Evolutionary conservation across 176 grass and related monocot genomes (phyloP).

Genomic region (Oryza glumipatula): DNA sequence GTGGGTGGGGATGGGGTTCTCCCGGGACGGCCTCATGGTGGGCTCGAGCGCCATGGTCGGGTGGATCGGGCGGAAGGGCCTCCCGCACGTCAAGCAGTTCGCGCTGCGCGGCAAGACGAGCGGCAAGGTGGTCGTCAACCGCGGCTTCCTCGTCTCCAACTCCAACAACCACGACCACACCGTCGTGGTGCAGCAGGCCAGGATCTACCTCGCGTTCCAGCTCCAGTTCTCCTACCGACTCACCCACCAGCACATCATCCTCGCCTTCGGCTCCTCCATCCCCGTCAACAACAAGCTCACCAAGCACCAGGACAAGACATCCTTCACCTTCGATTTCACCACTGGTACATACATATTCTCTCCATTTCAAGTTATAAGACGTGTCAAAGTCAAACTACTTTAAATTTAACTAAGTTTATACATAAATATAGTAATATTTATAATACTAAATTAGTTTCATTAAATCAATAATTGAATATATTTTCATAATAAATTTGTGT

Average conservation of each 20-base stretch:
- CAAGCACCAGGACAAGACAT: slow-evolving; percentile 73
- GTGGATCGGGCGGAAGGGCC: slow-evolving; percentile 81
- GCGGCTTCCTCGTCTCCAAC: slow-evolving; percentile 70
- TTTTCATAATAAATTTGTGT: no score
- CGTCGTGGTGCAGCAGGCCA: slow-evolving; percentile 78
- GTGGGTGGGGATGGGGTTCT: slow-evolving; percentile 99
- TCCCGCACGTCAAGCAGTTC: slow-evolving; percentile 68
- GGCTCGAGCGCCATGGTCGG: slow-evolving; percentile 89
- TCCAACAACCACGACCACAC: slow-evolving; percentile 60
- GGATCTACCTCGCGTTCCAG: slow-evolving; percentile 85
- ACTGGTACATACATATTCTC: slow-evolving; percentile 40
- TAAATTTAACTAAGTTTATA: no score
- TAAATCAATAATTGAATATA: no score
- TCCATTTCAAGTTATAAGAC: no score
- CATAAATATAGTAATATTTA: no score
- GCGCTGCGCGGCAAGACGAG: slow-evolving; percentile 58
- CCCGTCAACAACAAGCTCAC: slow-evolving; percentile 70
- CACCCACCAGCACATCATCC: slow-evolving; percentile 69
- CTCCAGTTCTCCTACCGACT: slow-evolving; percentile 60
- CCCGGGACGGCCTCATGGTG: slow-evolving; percentile 78
- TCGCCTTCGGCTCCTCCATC: slow-evolving; percentile 62
- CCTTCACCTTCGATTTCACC: slow-evolving; percentile 84
- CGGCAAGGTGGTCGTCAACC: slow-evolving; percentile 60
- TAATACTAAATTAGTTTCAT: no score
- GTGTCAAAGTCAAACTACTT: no score